phyloP scores from a whole-genome alignment of 2,329 filamentous ascomycete species.

The Aspergillus sp. region DNA sequence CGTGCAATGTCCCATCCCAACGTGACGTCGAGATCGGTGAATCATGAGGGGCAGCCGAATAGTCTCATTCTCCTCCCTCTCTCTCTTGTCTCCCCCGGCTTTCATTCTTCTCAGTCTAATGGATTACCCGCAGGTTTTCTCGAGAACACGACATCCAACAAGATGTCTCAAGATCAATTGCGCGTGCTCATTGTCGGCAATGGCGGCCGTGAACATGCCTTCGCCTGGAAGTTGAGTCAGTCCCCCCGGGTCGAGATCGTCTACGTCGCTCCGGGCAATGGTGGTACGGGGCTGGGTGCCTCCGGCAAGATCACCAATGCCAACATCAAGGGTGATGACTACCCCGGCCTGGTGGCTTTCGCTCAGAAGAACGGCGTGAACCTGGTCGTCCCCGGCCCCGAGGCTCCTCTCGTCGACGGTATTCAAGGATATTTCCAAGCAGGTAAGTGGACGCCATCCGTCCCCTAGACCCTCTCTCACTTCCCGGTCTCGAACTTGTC shows the following conservation, averaged over 20 bases:
- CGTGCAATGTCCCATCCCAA: background rate
- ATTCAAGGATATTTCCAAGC: slow-evolving; percentile 78
- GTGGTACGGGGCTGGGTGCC: slow-evolving; percentile 67
- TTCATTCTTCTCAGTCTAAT: background rate
- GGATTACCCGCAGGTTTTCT: slow-evolving; percentile 11
- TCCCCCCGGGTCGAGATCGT: slow-evolving; percentile 77
- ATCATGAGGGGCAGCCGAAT: background rate
- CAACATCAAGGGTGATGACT: slow-evolving; percentile 72
- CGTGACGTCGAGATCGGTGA: background rate
- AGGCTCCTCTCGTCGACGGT: slow-evolving; percentile 89
- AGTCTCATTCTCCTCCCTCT: background rate
- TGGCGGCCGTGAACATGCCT: slow-evolving; percentile 89
- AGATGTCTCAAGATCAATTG: slow-evolving; percentile 51
- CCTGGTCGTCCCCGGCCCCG: slow-evolving; percentile 85
- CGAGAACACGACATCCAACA: slow-evolving; percentile 19
- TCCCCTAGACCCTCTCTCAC: background rate
- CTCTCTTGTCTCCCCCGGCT: background rate
- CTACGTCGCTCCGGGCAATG: slow-evolving; percentile 71
- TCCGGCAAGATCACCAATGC: slow-evolving; percentile 69
- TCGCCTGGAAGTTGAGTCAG: slow-evolving; percentile 90
- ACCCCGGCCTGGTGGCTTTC: slow-evolving; percentile 71
- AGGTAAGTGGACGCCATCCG: slow-evolving; percentile 32
- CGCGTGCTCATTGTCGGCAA: slow-evolving; percentile 86
- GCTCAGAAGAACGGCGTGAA: slow-evolving; percentile 72
- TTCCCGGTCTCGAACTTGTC: background rate